A percentile compares a stretch with the other conserved stretches of the same genome.
Evolutionary conservation across 208 protist genomes (phyloP).

Genomic region (Crithidia acanthocephali): DNA sequence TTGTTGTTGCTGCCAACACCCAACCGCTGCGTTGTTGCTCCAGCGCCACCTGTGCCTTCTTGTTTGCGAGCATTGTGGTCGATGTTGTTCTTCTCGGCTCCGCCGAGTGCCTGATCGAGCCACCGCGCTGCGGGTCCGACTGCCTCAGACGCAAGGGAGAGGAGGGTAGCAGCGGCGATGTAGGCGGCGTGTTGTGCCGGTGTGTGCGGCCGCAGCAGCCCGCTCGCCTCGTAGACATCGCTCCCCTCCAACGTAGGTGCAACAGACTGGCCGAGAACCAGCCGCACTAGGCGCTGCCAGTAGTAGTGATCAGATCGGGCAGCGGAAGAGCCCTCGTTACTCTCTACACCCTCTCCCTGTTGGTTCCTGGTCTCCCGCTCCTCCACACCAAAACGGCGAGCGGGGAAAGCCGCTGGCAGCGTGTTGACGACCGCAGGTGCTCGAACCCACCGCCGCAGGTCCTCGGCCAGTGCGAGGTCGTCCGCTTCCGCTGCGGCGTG

Average conservation of each 20-base stretch:
- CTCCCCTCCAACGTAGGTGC: not conserved
- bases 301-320: too few relatives aligned
- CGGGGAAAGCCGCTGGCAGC: not conserved
- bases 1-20: not conserved
- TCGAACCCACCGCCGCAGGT: slow-evolving; percentile 14
- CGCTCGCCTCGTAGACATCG: slow-evolving; percentile 6
- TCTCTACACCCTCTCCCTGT: not conserved
- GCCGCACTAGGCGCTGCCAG: not conserved
- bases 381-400: not conserved
- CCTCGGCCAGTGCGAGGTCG: not conserved
- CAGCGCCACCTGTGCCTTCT: too few relatives aligned
- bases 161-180: slow-evolving; percentile 6
- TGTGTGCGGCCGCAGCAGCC: slow-evolving; percentile 10
- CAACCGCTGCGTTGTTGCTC: too few relatives aligned
- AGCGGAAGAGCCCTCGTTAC: too few relatives aligned
- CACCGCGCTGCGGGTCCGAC: slow-evolving; percentile 16
- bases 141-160: slow-evolving; percentile 5
- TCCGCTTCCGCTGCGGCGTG: not conserved
- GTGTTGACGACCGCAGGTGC: not conserved
- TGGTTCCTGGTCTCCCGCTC: not conserved
- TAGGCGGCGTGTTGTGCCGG: slow-evolving; percentile 15
- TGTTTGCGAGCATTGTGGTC: too few relatives aligned
- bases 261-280: slow-evolving; percentile 3
- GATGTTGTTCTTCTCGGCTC: not conserved
- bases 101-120: slow-evolving; percentile 5